phyloP scores from a whole-genome alignment of 805 yeast species.

The Millerago galiae region DNA sequence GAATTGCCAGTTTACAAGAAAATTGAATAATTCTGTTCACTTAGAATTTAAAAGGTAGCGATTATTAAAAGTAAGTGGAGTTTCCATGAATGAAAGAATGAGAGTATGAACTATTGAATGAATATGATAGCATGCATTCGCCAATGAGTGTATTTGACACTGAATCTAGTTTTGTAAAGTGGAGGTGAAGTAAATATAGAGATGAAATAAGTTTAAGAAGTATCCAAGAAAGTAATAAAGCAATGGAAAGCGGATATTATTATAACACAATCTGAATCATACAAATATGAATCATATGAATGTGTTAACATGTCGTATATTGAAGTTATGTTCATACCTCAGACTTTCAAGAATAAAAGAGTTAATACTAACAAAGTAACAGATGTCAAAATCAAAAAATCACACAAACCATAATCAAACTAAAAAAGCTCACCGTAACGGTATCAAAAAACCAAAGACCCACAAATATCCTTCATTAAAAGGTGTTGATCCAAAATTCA shows the following conservation, averaged over 20 bases:
- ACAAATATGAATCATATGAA: too few species aligned
- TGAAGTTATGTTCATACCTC: too few species aligned
- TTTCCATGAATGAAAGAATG: neutral
- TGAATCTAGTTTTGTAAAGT: too few species aligned
- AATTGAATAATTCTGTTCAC: neutral
- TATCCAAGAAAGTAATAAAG: too few species aligned
- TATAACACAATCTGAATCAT: too few species aligned
- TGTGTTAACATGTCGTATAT: too few species aligned
- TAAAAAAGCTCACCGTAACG: conserved; percentile 99
- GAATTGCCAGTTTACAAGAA: neutral
- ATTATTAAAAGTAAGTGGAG: neutral
- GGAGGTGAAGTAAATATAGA: too few species aligned
- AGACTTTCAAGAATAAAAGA: neutral
- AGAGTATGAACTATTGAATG: neutral
- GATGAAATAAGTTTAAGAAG: too few species aligned
- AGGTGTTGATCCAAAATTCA: conserved; percentile 99
- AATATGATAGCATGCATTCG: neutral
- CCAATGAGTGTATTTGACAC: neutral
- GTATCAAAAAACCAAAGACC: conserved; percentile 99
- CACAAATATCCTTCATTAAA: conserved; percentile 97
- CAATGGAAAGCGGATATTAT: too few species aligned
- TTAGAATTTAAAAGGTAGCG: neutral
- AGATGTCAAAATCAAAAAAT: conserved; percentile 99
- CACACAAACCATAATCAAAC: conserved; percentile 99
- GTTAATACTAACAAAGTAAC: conserved; percentile 27